Evolutionary conservation across 108 stramenopile species (phyloP), one percentile per base, ranked within the genome.

Genomic region (Nitzschia inconspicua): DNA sequence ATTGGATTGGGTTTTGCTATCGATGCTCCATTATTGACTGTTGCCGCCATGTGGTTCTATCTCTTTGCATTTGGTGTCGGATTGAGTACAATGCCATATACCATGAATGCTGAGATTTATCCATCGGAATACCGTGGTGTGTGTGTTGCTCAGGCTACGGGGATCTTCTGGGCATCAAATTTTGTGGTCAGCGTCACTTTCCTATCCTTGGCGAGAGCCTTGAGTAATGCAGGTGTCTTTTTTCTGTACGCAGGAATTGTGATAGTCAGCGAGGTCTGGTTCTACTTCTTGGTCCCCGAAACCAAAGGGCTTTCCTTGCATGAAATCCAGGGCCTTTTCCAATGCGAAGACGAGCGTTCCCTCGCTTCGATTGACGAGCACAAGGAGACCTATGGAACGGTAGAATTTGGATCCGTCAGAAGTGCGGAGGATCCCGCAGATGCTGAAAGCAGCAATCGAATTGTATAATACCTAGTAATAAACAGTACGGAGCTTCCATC

Each of bases 101-200:
- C 84, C 32, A 76, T 90, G n/a, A 82, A 79, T 52, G 68, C 79
- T 26, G 89, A 90, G 73, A 90, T 90, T 36, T 90, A 75, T 72
- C 83, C 85, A 23, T 34, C 65, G 16, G 53, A 74, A 49, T 60
- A 68, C 35, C 78, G 89, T n/a, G 66, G 70, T 19, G 39, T 83
- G 24, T 70, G 65, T 32, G 66, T 75, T 4, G 58, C 72, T 16
- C 49, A 69, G 32, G 57, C 74, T 14, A 85, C 85, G 8, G 60
- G 66, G n/a, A 60, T 68, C 35, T 82, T 80, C 51, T 90, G 89
- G 89, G 39, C 75, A 14, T 70, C 75, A 7, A 90, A 90, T 65
- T 57, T 85, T 11, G 18, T 81, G 19, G 79, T 90, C 4, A 66
- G 67, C 30, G 68, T 80, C 3, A 82, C 85, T 3, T 86, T 90